phyloP scores from a whole-genome alignment of 257 asterid species.

The Verbena officinalis region DNA sequence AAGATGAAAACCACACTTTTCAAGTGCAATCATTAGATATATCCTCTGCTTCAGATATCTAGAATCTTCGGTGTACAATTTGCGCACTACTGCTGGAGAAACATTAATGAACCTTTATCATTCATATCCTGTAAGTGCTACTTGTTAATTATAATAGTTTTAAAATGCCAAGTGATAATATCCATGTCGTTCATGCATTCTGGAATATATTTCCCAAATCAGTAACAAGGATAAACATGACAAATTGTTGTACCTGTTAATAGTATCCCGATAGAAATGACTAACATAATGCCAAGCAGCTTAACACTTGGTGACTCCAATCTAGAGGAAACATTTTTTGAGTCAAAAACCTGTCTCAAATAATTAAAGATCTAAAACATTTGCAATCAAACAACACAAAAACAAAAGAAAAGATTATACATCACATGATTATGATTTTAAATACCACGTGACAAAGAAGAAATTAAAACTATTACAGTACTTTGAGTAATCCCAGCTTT shows the following conservation, averaged over 20 bases:
- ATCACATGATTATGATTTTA: conserved; percentile 7
- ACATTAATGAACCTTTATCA: neutral
- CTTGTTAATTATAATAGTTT: neutral
- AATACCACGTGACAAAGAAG: neutral
- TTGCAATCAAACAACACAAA: conserved; percentile 7
- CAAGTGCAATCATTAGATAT: conserved; percentile 1
- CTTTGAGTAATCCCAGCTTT: conserved; percentile 1
- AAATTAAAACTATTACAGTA: conserved; percentile 1
- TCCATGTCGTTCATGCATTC: conserved; percentile 5
- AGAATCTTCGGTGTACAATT: neutral
- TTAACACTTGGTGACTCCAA: conserved; percentile 95
- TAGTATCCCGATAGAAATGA: conserved; percentile 82
- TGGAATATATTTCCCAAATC: neutral
- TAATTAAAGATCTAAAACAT: neutral
- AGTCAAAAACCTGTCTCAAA: conserved; percentile 34
- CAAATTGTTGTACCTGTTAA: conserved; percentile 70
- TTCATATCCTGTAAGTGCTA: neutral
- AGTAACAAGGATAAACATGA: conserved; percentile 5
- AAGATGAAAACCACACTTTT: conserved; percentile 12
- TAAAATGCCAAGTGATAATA: conserved; percentile 15
- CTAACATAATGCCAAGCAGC: conserved; percentile 81
- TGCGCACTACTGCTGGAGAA: conserved; percentile 4
- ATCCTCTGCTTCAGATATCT: conserved; percentile 2
- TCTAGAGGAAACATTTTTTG: conserved; percentile 46
- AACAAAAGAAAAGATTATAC: neutral